These are phyloP conservation scores for Colletotrichum brevisporum DNA, from an alignment of 2,329 filamentous ascomycete genomes.

Conservation along the genomic window DNA sequence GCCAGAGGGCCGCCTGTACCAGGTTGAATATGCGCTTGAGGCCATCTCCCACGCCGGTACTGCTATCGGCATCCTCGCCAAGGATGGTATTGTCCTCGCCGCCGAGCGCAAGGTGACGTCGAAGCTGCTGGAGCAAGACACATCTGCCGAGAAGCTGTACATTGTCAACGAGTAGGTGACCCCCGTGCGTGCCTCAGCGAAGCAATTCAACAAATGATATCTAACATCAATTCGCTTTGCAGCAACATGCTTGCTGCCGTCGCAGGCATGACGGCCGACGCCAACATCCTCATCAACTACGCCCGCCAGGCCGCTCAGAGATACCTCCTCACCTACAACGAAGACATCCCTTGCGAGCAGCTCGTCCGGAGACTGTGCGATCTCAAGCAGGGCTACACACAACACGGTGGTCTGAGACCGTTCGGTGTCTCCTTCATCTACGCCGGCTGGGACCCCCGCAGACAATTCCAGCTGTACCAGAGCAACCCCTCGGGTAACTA, in stretches of 20 bases:
- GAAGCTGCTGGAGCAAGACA: conserved; percentile 99
- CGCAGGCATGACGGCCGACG: conserved; percentile 98
- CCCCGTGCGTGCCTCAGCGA: neutral
- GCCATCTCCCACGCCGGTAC: conserved; percentile 99
- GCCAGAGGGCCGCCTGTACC: conserved; percentile 96
- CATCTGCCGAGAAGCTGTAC: conserved; percentile 99
- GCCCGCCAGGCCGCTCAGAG: conserved; percentile 96
- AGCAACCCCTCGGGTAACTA: conserved; percentile 99
- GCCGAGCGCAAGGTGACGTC: conserved; percentile 99
- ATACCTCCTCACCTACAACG: conserved; percentile 99
- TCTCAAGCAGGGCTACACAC: conserved; percentile 98
- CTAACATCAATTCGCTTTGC: conserved; percentile 20
- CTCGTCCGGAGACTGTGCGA: conserved; percentile 97
- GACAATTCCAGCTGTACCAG: conserved; percentile 98
- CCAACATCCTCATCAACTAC: conserved; percentile 99
- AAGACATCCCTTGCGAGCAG: conserved; percentile 99
- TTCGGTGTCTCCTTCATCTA: conserved; percentile 99
- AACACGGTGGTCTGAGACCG: conserved; percentile 96
- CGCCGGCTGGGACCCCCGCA: conserved; percentile 94
- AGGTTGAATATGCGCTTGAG: conserved; percentile 99
- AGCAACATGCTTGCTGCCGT: conserved; percentile 99
- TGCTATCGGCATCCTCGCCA: conserved; percentile 94
- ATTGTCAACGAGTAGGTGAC: conserved; percentile 91
- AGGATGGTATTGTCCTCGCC: conserved; percentile 97
- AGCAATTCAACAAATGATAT: neutral